These are phyloP conservation scores for Solanum raphanifolium DNA, from an alignment of 257 asterid genomes.

Conservation along the genomic window DNA sequence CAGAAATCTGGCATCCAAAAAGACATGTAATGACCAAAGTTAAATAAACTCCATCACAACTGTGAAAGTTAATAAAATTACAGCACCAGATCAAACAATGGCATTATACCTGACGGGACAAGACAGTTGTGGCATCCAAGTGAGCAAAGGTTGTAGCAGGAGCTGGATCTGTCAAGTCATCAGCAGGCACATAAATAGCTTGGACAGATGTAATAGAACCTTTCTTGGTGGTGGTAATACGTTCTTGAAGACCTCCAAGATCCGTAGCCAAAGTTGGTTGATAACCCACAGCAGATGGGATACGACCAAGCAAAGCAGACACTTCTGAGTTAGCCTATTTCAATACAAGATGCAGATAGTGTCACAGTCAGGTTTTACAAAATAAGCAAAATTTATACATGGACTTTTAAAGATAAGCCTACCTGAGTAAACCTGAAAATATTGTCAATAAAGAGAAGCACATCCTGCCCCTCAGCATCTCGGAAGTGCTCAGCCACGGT, in stretches of 20 bases:
- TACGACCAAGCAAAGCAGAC: slow-evolving; percentile 99
- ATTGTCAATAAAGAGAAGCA: slow-evolving; percentile 96
- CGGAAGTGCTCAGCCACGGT: slow-evolving; percentile 99
- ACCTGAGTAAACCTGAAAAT: slow-evolving; percentile 98
- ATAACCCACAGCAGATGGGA: slow-evolving; percentile 98
- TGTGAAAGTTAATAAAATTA: not conserved
- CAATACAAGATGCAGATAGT: not conserved
- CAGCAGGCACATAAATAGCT: slow-evolving; percentile 99
- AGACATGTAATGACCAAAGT: not conserved
- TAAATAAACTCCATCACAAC: not conserved
- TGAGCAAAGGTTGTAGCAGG: slow-evolving; percentile 99
- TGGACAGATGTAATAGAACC: slow-evolving; percentile 97
- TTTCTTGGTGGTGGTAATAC: slow-evolving; percentile 90
- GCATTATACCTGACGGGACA: slow-evolving; percentile 64
- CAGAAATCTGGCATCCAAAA: slow-evolving; percentile 59
- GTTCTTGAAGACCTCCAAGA: slow-evolving; percentile 99
- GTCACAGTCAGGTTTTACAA: not conserved
- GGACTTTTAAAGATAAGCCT: not conserved
- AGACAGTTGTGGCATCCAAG: slow-evolving; percentile 99
- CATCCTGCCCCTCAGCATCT: slow-evolving; percentile 99
- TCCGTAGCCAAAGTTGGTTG: slow-evolving; percentile 98
- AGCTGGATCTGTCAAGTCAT: slow-evolving; percentile 99
- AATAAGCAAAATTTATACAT: not conserved
- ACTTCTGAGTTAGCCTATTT: slow-evolving; percentile 94
- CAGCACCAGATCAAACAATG: not conserved